Percentiles rank a stretch among this genome's conserved stretches.
Evolutionary conservation across 805 yeast species (phyloP).

Genomic region (Scheffersomyces stipitis): DNA sequence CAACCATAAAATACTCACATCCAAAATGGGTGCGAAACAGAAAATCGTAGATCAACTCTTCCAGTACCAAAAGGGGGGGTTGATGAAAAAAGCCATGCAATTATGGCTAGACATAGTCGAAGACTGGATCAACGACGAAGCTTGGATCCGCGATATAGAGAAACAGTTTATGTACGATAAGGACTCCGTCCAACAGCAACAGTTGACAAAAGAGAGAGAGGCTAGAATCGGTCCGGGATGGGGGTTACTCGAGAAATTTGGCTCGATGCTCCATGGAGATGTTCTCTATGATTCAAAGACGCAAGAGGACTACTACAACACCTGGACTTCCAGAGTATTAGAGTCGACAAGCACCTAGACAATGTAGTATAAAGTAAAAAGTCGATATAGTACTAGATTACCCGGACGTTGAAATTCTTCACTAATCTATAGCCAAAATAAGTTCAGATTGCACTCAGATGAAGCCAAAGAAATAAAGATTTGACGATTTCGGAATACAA

Average conservation of each 20-base stretch:
- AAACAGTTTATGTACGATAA: slow-evolving; percentile 38
- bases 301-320: slow-evolving; percentile 31
- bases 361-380: no score
- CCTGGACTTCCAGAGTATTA: slow-evolving; percentile 22
- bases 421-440: no score
- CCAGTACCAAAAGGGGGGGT: slow-evolving; percentile 53
- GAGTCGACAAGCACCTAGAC: slow-evolving; percentile 8
- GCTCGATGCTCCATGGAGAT: slow-evolving; percentile 35
- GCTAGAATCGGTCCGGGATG: slow-evolving; percentile 34
- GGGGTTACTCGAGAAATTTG: slow-evolving; percentile 28
- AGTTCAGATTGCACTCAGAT: no score
- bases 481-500: no score
- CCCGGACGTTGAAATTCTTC: no score
- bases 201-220: slow-evolving; percentile 21
- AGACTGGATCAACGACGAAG: slow-evolving; percentile 52
- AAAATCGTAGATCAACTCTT: slow-evolving; percentile 52
- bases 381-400: no score
- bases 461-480: no score
- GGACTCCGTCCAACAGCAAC: slow-evolving; percentile 20
- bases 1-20: slow-evolving; percentile 45
- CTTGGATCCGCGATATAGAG: slow-evolving; percentile 63
- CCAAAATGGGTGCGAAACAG: slow-evolving; percentile 49
- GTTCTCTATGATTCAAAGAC: slow-evolving; percentile 26
- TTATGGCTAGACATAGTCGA: slow-evolving; percentile 55
- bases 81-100: slow-evolving; percentile 47